Base-by-base conservation (phyloP, 2,329 filamentous ascomycete genomes). In the Apiospora saccharicola region DNA sequence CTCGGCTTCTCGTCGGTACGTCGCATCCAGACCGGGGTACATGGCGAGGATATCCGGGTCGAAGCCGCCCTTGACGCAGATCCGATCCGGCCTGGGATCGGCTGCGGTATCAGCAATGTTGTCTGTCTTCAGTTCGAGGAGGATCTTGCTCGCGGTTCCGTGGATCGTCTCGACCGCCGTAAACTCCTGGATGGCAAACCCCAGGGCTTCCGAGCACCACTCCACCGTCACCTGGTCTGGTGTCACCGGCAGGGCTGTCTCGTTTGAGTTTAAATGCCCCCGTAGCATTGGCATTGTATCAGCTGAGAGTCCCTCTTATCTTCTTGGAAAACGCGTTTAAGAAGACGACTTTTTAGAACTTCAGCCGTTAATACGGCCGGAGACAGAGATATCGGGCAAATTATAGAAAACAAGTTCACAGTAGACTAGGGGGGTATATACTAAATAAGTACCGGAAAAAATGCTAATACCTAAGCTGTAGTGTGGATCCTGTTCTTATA, bases 11-110 rank as follows among this genome's bases (percentile, higher is more conserved):
- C 70, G 71, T 7, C 68, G 71, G 49, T 76, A 76, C 3, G 71
- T 30, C 7, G 13, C n/a, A 16, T 64, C 68, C 30, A 74, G 57
- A 5, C 73, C 72, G 2, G 69, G 43, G 43, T 72, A 73, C 26
- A 44, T 53, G 37, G 57, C 72, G 6, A 75, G 67, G 51, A 73
- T 67, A 37, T n/a, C n/a, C 8, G 73, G 71, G 67, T 74, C 71
- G 30, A 75, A 75, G 6, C 74, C 70, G n/a, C 72, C 75, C 67
- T 74, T 76, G 64, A 75, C 64, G 43, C 75, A 75, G 26, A 76
- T 22, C 16, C 68, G 69, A 8, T 46, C 61, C 43, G 51, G 70
- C 49, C 34, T 6, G 67, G 22, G 10, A 14, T 69, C 4, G 16
- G 26, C 30, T 5, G 19, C 22, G 14, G 1, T 1, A 13, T n/a